Percentiles rank a stretch among this genome's conserved stretches.
Conservation (phyloP, 352 stramenopile species). For the Pelagophyceae sp. region DNA sequence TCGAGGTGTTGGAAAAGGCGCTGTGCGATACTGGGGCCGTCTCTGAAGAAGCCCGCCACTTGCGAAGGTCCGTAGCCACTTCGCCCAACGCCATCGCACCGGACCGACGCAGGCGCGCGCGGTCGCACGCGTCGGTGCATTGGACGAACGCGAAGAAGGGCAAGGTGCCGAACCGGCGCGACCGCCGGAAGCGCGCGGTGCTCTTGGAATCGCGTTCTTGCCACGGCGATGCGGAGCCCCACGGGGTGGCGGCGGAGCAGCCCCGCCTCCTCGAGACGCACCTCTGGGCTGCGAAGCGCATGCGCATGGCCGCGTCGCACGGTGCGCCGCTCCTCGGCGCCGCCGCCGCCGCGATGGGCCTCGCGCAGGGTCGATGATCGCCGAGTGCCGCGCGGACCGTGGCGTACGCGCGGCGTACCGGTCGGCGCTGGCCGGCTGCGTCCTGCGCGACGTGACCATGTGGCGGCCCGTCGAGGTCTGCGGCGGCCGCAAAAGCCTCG, state of each 20-base stretch:
- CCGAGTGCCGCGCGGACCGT: neutral
- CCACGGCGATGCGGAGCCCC: neutral
- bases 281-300: slow-evolving; percentile 9
- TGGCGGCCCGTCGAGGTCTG: neutral
- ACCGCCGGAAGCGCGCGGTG: neutral
- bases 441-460: neutral
- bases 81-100: neutral
- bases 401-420: neutral
- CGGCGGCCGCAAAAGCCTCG: neutral
- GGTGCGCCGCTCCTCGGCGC: neutral
- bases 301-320: neutral
- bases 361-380: neutral
- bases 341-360: no score
- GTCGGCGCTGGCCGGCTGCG: neutral
- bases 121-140: neutral
- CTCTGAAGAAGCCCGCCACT: neutral
- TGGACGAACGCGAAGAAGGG: neutral
- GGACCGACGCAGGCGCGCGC: neutral
- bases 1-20: neutral
- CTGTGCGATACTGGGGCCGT: neutral
- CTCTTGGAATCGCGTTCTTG: neutral
- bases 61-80: neutral
- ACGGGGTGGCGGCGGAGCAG: neutral
- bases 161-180: neutral
- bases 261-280: slow-evolving; percentile 7